phyloP scores from a whole-genome alignment of 2,329 filamentous ascomycete genomes.

The Aspergillus arachidicola region DNA sequence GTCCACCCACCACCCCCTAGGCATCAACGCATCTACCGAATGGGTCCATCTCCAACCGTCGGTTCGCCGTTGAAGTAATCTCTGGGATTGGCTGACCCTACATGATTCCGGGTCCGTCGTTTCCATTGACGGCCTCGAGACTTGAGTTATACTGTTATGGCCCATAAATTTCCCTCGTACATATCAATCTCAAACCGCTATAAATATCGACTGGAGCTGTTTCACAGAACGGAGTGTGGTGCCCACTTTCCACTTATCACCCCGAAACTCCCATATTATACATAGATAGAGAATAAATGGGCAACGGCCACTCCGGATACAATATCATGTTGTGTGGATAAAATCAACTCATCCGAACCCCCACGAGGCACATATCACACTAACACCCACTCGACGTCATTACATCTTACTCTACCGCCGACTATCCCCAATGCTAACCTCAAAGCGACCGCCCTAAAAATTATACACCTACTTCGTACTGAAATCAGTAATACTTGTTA shows the following conservation, averaged over 20 bases:
- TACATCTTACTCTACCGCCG: neutral
- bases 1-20: neutral
- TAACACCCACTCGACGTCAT: neutral
- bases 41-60: neutral
- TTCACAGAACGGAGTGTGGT: neutral
- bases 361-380: neutral
- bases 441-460: neutral
- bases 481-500: neutral
- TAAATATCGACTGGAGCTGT: neutral
- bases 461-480: neutral
- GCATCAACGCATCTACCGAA: conserved; percentile 2
- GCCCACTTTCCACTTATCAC: neutral
- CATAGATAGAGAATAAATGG: neutral
- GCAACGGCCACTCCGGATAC: neutral
- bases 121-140: neutral
- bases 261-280: neutral
- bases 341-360: neutral
- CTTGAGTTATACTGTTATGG: neutral
- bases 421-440: neutral
- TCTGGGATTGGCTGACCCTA: neutral
- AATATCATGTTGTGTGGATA: neutral
- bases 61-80: neutral
- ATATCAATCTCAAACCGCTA: conserved; percentile 2
- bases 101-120: neutral
- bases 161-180: neutral